These are phyloP conservation scores for Pseudogymnoascus sp. DNA, from an alignment of 2,329 filamentous ascomycete species.

Conservation along the genomic window DNA sequence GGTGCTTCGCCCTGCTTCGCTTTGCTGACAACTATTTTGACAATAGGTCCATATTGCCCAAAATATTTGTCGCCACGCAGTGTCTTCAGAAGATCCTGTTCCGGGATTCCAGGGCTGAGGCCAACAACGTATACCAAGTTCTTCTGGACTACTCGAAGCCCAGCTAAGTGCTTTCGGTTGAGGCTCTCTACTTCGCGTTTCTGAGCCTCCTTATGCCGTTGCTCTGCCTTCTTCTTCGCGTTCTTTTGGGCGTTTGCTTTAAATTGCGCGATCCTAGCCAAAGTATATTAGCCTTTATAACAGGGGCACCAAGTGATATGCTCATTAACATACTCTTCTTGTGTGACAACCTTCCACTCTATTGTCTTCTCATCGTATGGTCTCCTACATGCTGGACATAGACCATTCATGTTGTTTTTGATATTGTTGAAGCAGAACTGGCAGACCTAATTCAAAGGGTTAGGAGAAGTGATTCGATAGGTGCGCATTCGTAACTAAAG, in stretches of 20 bases:
- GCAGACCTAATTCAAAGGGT: slow-evolving; percentile 61
- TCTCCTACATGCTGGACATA: slow-evolving; percentile 93
- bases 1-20: slow-evolving; percentile 58
- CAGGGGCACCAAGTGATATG: background rate
- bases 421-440: slow-evolving; percentile 99
- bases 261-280: slow-evolving; percentile 61
- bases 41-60: slow-evolving; percentile 95
- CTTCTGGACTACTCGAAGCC: slow-evolving; percentile 93
- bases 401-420: slow-evolving; percentile 92
- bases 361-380: slow-evolving; percentile 97
- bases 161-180: slow-evolving; percentile 90
- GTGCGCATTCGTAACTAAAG: background rate
- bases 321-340: slow-evolving; percentile 69
- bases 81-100: slow-evolving; percentile 86
- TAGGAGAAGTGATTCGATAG: background rate
- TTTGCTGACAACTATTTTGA: slow-evolving; percentile 98
- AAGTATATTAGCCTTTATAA: slow-evolving; percentile 14
- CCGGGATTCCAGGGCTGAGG: slow-evolving; percentile 80
- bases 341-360: slow-evolving; percentile 89
- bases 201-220: slow-evolving; percentile 87
- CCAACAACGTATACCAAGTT: slow-evolving; percentile 98
- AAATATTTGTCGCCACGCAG: slow-evolving; percentile 89
- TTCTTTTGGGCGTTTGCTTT: slow-evolving; percentile 76
- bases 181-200: slow-evolving; percentile 94
- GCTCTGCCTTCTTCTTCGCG: slow-evolving; percentile 81